Percentiles rank a stretch among this genome's conserved stretches.
These are phyloP conservation scores for Pseudisothecium myosuroides DNA, from an alignment of 225 moss, liverwort and hornwort species.

Conservation along the genomic window DNA sequence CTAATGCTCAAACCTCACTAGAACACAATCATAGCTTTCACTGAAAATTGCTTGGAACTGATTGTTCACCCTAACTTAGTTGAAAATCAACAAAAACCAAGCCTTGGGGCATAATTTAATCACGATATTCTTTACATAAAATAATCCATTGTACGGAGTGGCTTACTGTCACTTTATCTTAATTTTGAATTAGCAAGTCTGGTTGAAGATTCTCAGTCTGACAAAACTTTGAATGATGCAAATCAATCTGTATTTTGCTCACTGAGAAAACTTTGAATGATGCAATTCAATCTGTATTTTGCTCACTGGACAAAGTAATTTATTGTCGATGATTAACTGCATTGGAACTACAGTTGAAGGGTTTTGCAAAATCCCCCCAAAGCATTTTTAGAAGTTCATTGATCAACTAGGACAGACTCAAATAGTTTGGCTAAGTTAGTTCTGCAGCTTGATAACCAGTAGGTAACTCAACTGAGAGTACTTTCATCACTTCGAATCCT, in stretches of 20 bases:
- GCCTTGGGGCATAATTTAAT: background rate
- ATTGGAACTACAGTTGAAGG: background rate
- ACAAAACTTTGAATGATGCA: background rate
- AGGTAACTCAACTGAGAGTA: background rate
- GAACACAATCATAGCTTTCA: background rate
- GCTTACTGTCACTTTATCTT: background rate
- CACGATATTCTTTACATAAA: no score
- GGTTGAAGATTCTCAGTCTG: background rate
- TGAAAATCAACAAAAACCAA: background rate
- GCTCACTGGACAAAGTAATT: background rate
- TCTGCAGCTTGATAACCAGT: background rate
- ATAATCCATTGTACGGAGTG: no score
- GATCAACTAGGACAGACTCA: background rate
- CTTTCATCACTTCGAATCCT: background rate
- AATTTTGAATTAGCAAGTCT: background rate
- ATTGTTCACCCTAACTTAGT: background rate
- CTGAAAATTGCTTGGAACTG: background rate
- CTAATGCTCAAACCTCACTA: no score
- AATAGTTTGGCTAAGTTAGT: background rate
- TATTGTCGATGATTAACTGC: background rate
- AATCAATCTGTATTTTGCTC: background rate
- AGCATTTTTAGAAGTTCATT: background rate
- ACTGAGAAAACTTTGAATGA: background rate
- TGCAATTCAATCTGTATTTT: background rate
- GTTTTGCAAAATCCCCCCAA: background rate